Percentiles rank a stretch among this genome's conserved stretches.
These are phyloP conservation scores for Colletotrichum sp. DNA, from an alignment of 2,329 filamentous ascomycete species.

Conservation along the genomic window DNA sequence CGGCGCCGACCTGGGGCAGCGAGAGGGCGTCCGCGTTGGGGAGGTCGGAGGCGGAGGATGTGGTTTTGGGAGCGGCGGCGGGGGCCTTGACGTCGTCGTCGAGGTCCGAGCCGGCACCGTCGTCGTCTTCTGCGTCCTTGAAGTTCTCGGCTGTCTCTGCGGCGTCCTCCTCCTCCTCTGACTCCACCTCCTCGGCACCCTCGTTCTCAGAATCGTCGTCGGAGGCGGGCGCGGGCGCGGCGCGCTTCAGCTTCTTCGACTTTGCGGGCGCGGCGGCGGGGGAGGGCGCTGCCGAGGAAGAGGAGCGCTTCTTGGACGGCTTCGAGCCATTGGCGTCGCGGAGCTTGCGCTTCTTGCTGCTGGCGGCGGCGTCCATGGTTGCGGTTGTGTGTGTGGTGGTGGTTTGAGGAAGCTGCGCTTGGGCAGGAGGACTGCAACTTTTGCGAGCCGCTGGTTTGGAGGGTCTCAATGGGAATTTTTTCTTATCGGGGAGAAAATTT, in stretches of 20 bases:
- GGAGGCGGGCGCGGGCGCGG: conserved; percentile 28
- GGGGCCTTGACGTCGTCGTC: conserved; percentile 22
- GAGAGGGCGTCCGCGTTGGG: conserved; percentile 50
- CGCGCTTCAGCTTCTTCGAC: conserved; percentile 46
- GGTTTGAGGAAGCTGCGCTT: not conserved
- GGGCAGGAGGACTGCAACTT: not conserved
- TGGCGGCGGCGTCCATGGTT: conserved; percentile 26
- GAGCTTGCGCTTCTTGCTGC: conserved; percentile 49
- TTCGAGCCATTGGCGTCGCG: conserved; percentile 34
- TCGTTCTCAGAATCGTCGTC: conserved; percentile 25
- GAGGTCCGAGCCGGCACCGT: conserved; percentile 24
- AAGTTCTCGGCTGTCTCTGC: conserved; percentile 27
- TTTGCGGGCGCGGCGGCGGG: conserved; percentile 33
- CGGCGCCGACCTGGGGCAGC: conserved; percentile 60
- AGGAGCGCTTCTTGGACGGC: conserved; percentile 34
- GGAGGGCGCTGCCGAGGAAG: conserved; percentile 22
- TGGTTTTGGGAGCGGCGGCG: conserved; percentile 19
- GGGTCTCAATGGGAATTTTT: conserved; percentile 15
- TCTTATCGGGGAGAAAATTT: conserved; percentile 14
- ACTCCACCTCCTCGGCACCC: conserved; percentile 21
- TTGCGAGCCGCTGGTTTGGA: not conserved
- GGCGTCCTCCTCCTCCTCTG: conserved; percentile 29
- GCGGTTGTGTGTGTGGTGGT: conserved; percentile 7
- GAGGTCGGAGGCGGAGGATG: conserved; percentile 36
- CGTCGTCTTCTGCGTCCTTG: conserved; percentile 30